Evolutionary conservation across 208 protist genomes (phyloP).

Genomic region (Trypanosoma vivax): DNA sequence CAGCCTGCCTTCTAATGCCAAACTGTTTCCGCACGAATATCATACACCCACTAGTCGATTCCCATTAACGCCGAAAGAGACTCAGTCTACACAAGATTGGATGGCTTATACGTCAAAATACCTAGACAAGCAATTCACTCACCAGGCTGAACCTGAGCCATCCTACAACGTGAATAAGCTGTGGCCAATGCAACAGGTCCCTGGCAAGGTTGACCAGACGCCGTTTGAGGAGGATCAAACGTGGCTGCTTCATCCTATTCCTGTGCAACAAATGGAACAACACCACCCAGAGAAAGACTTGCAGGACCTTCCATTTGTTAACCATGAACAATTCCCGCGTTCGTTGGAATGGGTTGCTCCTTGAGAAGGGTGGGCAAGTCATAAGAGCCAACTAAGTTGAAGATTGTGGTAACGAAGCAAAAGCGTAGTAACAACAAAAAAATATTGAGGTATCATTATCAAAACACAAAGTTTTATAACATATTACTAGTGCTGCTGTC

Average conservation of each 20-base stretch:
- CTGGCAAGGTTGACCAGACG: slow-evolving; percentile 80
- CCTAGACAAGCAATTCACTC: slow-evolving; percentile 70
- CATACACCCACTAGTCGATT: slow-evolving; percentile 73
- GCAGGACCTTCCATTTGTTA: slow-evolving; percentile 82
- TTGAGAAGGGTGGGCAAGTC: slow-evolving; percentile 16
- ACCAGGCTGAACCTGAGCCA: slow-evolving; percentile 43
- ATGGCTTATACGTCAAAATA: slow-evolving; percentile 79
- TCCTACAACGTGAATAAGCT: slow-evolving; percentile 82
- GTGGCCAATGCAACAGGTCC: slow-evolving; percentile 85
- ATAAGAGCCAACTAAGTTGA: not conserved
- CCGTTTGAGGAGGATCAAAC: slow-evolving; percentile 89
- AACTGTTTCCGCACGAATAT: slow-evolving; percentile 80
- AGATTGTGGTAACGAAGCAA: not conserved
- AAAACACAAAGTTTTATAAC: too few relatives aligned
- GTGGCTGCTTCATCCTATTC: slow-evolving; percentile 80
- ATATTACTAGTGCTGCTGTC: too few relatives aligned
- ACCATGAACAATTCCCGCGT: slow-evolving; percentile 86
- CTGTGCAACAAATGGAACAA: slow-evolving; percentile 78
- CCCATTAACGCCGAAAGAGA: slow-evolving; percentile 53
- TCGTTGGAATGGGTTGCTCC: slow-evolving; percentile 85
- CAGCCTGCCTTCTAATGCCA: slow-evolving; percentile 50
- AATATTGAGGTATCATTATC: too few relatives aligned
- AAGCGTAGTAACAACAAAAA: too few relatives aligned
- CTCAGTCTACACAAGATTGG: slow-evolving; percentile 48
- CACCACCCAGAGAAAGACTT: slow-evolving; percentile 82